Base-by-base conservation (phyloP, 257 asterid genomes). In the Oldenlandia corymbosa region DNA sequence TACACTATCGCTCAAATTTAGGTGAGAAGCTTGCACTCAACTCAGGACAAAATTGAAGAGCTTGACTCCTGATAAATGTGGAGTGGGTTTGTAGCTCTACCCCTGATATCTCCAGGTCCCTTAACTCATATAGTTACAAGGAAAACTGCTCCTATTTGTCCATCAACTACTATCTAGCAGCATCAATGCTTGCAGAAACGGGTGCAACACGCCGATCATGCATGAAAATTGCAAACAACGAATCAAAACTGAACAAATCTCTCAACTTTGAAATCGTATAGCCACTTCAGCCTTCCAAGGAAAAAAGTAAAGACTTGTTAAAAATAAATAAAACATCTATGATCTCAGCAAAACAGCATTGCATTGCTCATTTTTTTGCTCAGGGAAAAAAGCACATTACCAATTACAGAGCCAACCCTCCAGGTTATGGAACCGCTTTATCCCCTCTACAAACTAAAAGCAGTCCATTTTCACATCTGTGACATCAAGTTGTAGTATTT, bases 401-500 rank as follows among this genome's bases (percentile, higher is more conserved):
- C 34, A 18, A n/a, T 50, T 52, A 12, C n/a, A n/a, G 52, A 34
- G 6, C 6, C 39, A 9, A 23, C 48, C n/a, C 32, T 3, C 9
- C 17, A 47, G 51, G 48, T 7, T 31, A 17, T 34, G 5, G 8
- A 30, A 43, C 17, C 10, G 30, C 8, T 32, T 31, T 10, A 24
- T 26, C 70, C 64, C 24, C 10, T 71, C 74, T 79, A 79, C n/a
- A 77, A 89, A 89, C 78, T 82, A 79, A 76, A 89, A 89, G 83
- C 90, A 78, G 68, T 92, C 97, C 99, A 92, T 92, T 86, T 92
- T 92, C 79, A 92, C 99, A 58, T 92, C 97, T 1, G 97, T 92
- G 58, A 89, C 99, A 58, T 92, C 99, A 36, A 92, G 96, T 73
- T 84, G 99, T 84, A 89, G 34, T 73, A 89, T 92, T 77, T 92